These are phyloP conservation scores for Tulasnella sp. DNA, from an alignment of 768 basidiomycete genomes.

Conservation along the genomic window DNA sequence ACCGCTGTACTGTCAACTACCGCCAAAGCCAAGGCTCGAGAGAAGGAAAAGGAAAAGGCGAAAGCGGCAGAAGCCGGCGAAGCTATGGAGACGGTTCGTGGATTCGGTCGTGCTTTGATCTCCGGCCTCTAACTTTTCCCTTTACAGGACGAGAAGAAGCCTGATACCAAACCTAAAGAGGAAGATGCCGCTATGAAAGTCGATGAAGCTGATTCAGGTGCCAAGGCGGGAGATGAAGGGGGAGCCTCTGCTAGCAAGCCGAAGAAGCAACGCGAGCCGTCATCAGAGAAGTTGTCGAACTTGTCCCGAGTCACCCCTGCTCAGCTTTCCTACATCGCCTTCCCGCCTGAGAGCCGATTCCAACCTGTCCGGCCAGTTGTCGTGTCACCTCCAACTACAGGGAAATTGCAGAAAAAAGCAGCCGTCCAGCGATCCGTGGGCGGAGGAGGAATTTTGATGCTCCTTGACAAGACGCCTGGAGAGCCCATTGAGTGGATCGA, in stretches of 20 bases:
- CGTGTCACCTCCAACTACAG: constrained; percentile 19
- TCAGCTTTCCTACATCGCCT: constrained; percentile 78
- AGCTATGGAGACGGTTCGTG: constrained; percentile 68
- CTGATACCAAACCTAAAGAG: constrained; percentile 43
- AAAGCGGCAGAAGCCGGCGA: constrained; percentile 81
- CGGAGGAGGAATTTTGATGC: constrained; percentile 83
- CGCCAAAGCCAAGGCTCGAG: constrained; percentile 92
- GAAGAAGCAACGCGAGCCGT: constrained; percentile 61
- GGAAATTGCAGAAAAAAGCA: not conserved
- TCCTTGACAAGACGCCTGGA: constrained; percentile 67
- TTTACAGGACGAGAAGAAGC: constrained; percentile 55
- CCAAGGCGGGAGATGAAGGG: constrained; percentile 34
- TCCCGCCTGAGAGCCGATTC: constrained; percentile 75
- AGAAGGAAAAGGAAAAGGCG: constrained; percentile 62
- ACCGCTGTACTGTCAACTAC: constrained; percentile 96
- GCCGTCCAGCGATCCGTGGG: constrained; percentile 57
- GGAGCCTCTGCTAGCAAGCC: constrained; percentile 41
- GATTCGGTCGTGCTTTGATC: not conserved
- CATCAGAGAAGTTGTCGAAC: constrained; percentile 72
- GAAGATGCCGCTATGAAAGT: constrained; percentile 77
- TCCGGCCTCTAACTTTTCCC: constrained; percentile 37
- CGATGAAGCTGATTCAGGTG: constrained; percentile 48
- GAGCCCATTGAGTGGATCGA: constrained; percentile 57
- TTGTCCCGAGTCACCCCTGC: constrained; percentile 89
- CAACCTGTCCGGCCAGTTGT: constrained; percentile 83